Base-by-base conservation (phyloP, 2,329 filamentous ascomycete species). In the Metarhizium brunneum region DNA sequence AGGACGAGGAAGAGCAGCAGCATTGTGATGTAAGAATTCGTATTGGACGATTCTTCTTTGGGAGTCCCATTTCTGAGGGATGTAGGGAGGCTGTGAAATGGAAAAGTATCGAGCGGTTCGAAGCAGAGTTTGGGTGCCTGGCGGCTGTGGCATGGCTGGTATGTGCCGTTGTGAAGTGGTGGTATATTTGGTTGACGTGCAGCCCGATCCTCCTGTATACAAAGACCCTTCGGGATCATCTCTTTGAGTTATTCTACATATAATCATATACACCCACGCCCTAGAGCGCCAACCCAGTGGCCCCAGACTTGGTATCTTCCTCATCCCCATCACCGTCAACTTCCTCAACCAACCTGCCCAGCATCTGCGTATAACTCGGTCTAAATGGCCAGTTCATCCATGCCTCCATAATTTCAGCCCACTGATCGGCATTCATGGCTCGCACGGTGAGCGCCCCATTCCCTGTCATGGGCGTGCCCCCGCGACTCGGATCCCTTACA, bases 321-420 rank as follows among this genome's bases (percentile, higher is more conserved):
- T 66, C 64, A 0, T 64, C 65, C 0, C 42, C 60, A 2, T 64
- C 60, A 6, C 3, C 40, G 1, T 64, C 61, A 3, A 35, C 36
- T 5, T 69, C 69, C 7, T 72, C 69, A n/a, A 65, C 57, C 56
- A 69, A 59, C 30, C 77, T 70, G 5, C 69, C 69, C n/a, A 83
- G 68, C 53, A 83, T 67, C 57, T 80, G 71, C 6, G 66, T 48
- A 58, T 78, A 79, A 2, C 65, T 61, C 1, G 83, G 83, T 2
- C 70, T 68, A 60, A 87, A 88, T 0, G 85, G 85, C 86, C 86
- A 90, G 52, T 77, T 71, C 67, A 82, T 74, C 76, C 82, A 89
- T 0, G 78, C 77, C 60, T 80, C 73, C 4, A 84, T 58, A 16
- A 89, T 69, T 57, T 86, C 81, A 18, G 74, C 65, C 66, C 83